Evolutionary conservation across 2,329 filamentous ascomycete genomes (phyloP), one percentile per base, ranked within the genome.

Genomic region (Fusarium xyrophilum): DNA sequence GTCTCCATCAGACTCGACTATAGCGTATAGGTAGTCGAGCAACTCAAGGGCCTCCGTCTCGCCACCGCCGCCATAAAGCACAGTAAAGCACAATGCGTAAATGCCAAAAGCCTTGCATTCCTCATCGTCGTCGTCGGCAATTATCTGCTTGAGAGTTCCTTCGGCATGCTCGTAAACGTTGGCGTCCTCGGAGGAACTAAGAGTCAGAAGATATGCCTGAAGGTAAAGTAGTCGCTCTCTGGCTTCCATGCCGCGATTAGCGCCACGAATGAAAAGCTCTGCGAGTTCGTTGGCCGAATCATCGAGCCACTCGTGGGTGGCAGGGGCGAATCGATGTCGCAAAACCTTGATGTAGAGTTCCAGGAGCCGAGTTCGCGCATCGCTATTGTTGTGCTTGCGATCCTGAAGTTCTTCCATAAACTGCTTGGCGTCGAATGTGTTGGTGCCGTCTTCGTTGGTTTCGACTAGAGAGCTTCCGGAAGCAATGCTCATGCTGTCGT

Each of bases 1-100:
- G 39, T 90, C 84, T 5, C 93, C 93, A 70, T 97, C 93, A 11
- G 89, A 92, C 63, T 92, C 89, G 21, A 93, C 82, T 51, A 97
- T 92, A 61, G 93, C 91, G 14, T 95, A 80, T 30, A 95, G 81
- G 68, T 90, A 92, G 5, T 89, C 87, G 83, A 96, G 90, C 47
- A 92, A 82, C 35, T 93, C 90, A 40, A 90, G 82, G 1, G 89
- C 87, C 23, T 89, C 89, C 33, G 89, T 87, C 32, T 88, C 84
- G 8, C 87, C 86, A 2, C 91, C 91, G 4, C 93, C 93, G 19
- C 91, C 91, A 71, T 93, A 95, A 70, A 92, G 88, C 3, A 90
- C 87, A 27, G 88, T 88, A n/a, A 91, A 85, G 36, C 88, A 86
- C 55, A 96, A 85, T 15, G 91, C 86, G 73, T 91, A 88, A n/a